Base-by-base conservation (phyloP, 352 stramenopile genomes). In the Plasmopara halstedii region DNA sequence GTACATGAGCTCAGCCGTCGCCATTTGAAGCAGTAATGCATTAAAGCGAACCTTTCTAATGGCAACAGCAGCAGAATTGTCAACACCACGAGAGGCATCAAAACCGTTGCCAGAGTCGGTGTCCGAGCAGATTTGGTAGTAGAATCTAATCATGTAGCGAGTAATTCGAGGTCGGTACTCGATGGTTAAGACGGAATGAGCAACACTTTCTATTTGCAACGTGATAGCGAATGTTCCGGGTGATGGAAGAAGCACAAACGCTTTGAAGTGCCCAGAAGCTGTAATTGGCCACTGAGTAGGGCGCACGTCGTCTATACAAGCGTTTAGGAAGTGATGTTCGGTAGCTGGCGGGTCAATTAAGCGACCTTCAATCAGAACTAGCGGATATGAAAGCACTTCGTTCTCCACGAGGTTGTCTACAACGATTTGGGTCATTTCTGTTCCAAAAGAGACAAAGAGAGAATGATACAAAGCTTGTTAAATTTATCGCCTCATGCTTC, bases 361-460 rank as follows among this genome's bases (percentile, higher is more conserved):
- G 34, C 32, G 39, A 26, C 74, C 71, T 44, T 84, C 64, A 22
- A 84, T 56, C 39, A 86, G 56, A 21, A 83, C 56, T 25, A 84
- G 57, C n/a, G 71, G 71, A 38, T 84, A 64, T 13, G 61, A 37
- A 26, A 86, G 49, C n/a, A 58, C 72, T 37, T 89, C 93, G 31
- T 79, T 82, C 55, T 91, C 71, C 46, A 74, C 58, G 22, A 94
- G 58, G 45, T 94, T 97, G 38, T 85, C 76, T 10, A 96, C 73
- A 7, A 84, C 64, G 57, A 86, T 72, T 31, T n/a, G n/a, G n/a
- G n/a, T n/a, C n/a, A n/a, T n/a, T n/a, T n/a, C n/a, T n/a, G n/a
- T n/a, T n/a, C n/a, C n/a, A n/a, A n/a, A n/a, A n/a, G n/a, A n/a
- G n/a, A n/a, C n/a, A n/a, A n/a, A n/a, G n/a, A n/a, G n/a, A n/a